A percentile compares a stretch with the other conserved stretches of the same genome.
Conservation (phyloP, 148 eudicot species). For the Fagopyrum homotropicum region DNA sequence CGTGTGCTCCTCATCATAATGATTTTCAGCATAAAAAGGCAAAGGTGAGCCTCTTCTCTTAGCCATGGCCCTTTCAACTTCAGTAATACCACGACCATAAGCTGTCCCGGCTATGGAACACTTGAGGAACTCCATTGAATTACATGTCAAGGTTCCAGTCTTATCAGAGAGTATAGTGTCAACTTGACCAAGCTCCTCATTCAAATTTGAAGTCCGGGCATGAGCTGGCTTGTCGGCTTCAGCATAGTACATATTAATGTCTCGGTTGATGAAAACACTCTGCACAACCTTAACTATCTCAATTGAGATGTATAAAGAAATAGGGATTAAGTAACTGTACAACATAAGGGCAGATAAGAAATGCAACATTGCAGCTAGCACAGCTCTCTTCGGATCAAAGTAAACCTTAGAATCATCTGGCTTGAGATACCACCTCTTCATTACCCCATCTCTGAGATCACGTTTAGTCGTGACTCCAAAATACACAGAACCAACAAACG, state of each 20-base stretch:
- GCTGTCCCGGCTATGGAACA: constrained; percentile 85
- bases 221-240: constrained; percentile 87
- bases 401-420: constrained; percentile 48
- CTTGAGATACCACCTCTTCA: constrained; percentile 82
- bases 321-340: constrained; percentile 79
- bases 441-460: constrained; percentile 43
- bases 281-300: constrained; percentile 92
- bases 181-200: constrained; percentile 96
- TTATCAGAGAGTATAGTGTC: constrained; percentile 93
- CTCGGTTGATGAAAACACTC: constrained; percentile 73
- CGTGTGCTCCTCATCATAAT: constrained; percentile 24
- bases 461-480: constrained; percentile 67
- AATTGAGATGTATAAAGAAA: constrained; percentile 83
- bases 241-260: constrained; percentile 75
- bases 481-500: constrained; percentile 67
- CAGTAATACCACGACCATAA: constrained; percentile 81
- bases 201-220: constrained; percentile 96
- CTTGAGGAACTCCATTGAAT: constrained; percentile 92
- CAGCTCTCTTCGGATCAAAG: constrained; percentile 50
- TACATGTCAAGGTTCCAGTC: constrained; percentile 93
- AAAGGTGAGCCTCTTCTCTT: constrained; percentile 61
- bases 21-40: constrained; percentile 25
- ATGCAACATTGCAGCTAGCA: constrained; percentile 57
- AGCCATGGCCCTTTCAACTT: constrained; percentile 94
- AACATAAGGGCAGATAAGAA: constrained; percentile 75